Evolutionary conservation across 2,329 filamentous ascomycete genomes (phyloP).

Genomic region (Lecanicillium sp.): DNA sequence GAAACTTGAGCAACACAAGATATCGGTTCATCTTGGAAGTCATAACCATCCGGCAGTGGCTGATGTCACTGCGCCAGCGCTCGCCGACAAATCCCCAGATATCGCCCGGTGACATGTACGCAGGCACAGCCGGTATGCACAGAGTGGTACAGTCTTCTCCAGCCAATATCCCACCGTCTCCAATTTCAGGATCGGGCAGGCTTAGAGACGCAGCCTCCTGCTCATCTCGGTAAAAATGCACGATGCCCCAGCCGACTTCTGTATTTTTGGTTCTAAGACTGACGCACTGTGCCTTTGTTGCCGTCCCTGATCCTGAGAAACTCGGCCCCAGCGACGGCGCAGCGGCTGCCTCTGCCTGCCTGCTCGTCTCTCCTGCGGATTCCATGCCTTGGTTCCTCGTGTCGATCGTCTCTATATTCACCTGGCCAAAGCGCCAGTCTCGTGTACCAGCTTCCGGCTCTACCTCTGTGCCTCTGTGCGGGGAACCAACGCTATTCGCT

Average conservation of each 20-base stretch:
- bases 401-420: constrained; percentile 76
- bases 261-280: constrained; percentile 64
- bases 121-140: constrained; percentile 90
- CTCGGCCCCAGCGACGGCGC: constrained; percentile 46
- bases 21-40: constrained; percentile 85
- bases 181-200: constrained; percentile 13
- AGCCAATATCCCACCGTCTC: constrained; percentile 15
- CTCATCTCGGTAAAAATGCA: constrained; percentile 85
- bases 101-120: constrained; percentile 84
- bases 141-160: constrained; percentile 73
- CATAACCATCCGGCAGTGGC: constrained; percentile 89
- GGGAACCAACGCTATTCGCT: no score
- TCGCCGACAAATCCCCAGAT: constrained; percentile 89
- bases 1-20: constrained; percentile 92
- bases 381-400: constrained; percentile 30
- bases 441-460: constrained; percentile 5
- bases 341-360: constrained; percentile 37
- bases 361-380: constrained; percentile 25
- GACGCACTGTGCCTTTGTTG: constrained; percentile 75
- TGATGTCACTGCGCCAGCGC: constrained; percentile 75
- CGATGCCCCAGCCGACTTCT: constrained; percentile 82
- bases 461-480: no score
- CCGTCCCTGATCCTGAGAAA: constrained; percentile 53
- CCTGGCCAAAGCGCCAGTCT: constrained; percentile 77
- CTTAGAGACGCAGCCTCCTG: constrained; percentile 58